phyloP scores from a whole-genome alignment of 805 yeast genomes.

The Nematodospora valgi region DNA sequence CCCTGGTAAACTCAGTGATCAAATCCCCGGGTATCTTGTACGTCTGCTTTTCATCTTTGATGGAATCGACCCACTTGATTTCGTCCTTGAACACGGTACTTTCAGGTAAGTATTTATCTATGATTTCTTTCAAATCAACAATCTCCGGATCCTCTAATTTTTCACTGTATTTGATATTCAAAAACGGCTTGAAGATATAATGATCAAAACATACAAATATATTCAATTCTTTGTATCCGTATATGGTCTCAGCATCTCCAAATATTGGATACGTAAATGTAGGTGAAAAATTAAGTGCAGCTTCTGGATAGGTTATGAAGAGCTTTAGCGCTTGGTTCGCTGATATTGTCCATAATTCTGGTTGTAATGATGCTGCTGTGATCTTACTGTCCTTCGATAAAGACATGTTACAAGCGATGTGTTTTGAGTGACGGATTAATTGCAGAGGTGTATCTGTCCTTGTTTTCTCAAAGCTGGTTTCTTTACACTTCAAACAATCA shows the following conservation, averaged over 20 bases:
- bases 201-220: constrained; percentile 72
- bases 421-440: too few relatives aligned
- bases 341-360: constrained; percentile 72
- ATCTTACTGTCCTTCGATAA: background rate
- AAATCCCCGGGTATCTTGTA: constrained; percentile 42
- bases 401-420: constrained; percentile 1
- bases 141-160: constrained; percentile 53
- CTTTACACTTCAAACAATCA: too few relatives aligned
- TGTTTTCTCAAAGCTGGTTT: too few relatives aligned
- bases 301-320: constrained; percentile 51
- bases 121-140: constrained; percentile 54
- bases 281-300: constrained; percentile 64
- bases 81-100: constrained; percentile 63
- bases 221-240: constrained; percentile 71
- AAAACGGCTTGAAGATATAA: constrained; percentile 66
- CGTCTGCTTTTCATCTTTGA: constrained; percentile 44
- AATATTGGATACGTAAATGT: constrained; percentile 87
- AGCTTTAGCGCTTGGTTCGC: constrained; percentile 67
- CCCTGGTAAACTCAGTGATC: constrained; percentile 26
- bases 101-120: constrained; percentile 60
- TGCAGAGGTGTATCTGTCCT: too few relatives aligned
- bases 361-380: constrained; percentile 39
- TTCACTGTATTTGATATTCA: constrained; percentile 54
- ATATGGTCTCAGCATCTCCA: constrained; percentile 87
- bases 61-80: constrained; percentile 57